A percentile compares a stretch with the other conserved stretches of the same genome.
Evolutionary conservation across 2,329 filamentous ascomycete species (phyloP).

Genomic region (Talaromyces pinophilus): DNA sequence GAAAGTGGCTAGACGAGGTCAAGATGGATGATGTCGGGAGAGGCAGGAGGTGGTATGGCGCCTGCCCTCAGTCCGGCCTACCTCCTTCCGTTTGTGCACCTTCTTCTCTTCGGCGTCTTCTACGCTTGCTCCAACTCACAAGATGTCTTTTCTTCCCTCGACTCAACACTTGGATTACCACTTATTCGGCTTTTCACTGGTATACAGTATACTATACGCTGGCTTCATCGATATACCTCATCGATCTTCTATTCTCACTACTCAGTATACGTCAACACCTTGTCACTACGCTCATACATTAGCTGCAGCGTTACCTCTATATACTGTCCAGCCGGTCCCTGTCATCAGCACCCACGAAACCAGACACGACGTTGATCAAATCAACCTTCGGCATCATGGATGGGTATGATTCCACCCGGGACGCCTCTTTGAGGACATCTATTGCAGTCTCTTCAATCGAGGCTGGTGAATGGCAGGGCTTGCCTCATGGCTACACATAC

Average conservation of each 20-base stretch:
- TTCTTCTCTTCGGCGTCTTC: no score
- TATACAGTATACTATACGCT: conserved; percentile 16
- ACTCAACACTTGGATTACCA: background rate
- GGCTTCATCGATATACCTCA: conserved; percentile 13
- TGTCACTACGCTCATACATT: background rate
- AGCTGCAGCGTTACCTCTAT: conserved; percentile 9
- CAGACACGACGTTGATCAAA: background rate
- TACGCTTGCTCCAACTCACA: background rate
- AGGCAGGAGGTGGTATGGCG: background rate
- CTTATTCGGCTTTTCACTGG: background rate
- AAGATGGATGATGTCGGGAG: no score
- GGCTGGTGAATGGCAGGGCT: background rate
- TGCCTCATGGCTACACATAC: background rate
- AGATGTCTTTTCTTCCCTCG: background rate
- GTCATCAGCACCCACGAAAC: background rate
- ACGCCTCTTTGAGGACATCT: background rate
- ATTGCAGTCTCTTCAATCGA: background rate
- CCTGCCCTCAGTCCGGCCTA: background rate
- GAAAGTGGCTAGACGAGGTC: no score
- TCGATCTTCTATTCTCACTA: conserved; percentile 4
- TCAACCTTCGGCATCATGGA: background rate
- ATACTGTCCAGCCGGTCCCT: background rate
- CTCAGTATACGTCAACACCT: background rate
- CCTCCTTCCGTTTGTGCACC: background rate
- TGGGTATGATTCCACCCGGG: background rate